Conservation (phyloP, 306 rosid species). For the Lathyrus aphaca region DNA sequence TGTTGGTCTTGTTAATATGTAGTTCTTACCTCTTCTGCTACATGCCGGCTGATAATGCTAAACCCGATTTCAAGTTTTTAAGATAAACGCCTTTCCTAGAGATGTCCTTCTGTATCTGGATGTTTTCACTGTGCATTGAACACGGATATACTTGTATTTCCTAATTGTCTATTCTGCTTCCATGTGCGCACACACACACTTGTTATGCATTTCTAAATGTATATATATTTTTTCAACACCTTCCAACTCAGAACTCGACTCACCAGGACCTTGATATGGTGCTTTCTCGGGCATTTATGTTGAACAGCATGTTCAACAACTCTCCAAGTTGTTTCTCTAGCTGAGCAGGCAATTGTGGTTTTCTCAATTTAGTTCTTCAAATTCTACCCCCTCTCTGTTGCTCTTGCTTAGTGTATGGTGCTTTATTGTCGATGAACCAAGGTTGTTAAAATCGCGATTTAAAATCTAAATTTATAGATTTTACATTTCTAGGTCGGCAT, state of each 20-base stretch:
- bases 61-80: constrained; percentile 19
- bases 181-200: background rate
- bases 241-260: constrained; percentile 88
- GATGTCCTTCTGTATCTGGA: constrained; percentile 3
- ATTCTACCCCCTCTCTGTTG: background rate
- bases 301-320: constrained; percentile 98
- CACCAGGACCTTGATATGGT: constrained; percentile 97
- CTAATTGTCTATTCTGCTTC: background rate
- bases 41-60: background rate
- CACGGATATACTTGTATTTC: background rate
- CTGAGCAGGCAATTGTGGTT: constrained; percentile 44
- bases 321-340: constrained; percentile 88
- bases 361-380: constrained; percentile 26
- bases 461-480: too few species aligned
- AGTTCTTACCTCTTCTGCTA: background rate
- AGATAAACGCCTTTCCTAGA: background rate
- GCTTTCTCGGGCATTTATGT: constrained; percentile 94
- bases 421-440: constrained; percentile 17
- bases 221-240: constrained; percentile 58
- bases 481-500: too few species aligned
- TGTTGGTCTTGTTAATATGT: constrained; percentile 6
- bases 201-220: background rate
- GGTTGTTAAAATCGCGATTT: too few species aligned
- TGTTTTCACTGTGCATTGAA: constrained; percentile 2
- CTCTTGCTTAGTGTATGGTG: constrained; percentile 30